Evolutionary conservation across 768 basidiomycete species (phyloP).

Genomic region (Boletus barrowsii): DNA sequence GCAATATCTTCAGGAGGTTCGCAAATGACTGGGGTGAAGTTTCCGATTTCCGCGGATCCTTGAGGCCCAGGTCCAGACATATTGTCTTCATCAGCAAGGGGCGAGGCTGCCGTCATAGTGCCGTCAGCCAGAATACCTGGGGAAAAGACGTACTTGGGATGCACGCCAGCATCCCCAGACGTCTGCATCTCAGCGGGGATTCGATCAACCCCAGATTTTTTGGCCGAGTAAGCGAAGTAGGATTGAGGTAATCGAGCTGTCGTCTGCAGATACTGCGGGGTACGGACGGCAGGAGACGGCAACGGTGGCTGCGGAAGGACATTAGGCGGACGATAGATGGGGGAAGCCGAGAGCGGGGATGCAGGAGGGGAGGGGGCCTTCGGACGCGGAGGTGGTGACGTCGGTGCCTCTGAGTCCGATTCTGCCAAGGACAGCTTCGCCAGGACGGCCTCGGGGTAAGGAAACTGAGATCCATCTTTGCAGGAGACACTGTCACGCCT

Average conservation of each 20-base stretch:
- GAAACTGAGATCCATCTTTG: slow-evolving; percentile 12
- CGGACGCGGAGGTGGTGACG: slow-evolving; percentile 20
- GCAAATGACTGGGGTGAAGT: slow-evolving; percentile 26
- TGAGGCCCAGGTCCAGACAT: slow-evolving; percentile 10
- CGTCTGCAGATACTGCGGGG: slow-evolving; percentile 26
- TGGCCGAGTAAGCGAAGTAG: slow-evolving; percentile 15
- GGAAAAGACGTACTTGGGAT: slow-evolving; percentile 15
- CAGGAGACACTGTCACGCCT: slow-evolving; percentile 21
- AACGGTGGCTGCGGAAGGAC: slow-evolving; percentile 15
- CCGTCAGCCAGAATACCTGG: slow-evolving; percentile 13
- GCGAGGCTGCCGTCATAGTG: slow-evolving; percentile 15
- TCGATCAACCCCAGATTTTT: slow-evolving; percentile 31
- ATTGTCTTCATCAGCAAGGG: slow-evolving; percentile 10
- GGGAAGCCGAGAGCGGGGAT: slow-evolving; percentile 15
- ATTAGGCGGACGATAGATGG: slow-evolving; percentile 9
- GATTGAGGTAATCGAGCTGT: slow-evolving; percentile 29
- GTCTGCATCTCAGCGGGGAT: slow-evolving; percentile 7
- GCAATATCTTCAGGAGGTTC: slow-evolving; percentile 30
- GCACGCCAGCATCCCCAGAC: slow-evolving; percentile 16
- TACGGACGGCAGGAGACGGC: slow-evolving; percentile 14
- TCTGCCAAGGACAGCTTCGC: slow-evolving; percentile 21
- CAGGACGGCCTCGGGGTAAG: slow-evolving; percentile 18
- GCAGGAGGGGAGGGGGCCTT: slow-evolving; percentile 16
- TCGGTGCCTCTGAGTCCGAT: slow-evolving; percentile 18
- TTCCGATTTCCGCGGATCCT: slow-evolving; percentile 25